Conservation (phyloP, 1,139 yeast genomes). For the Magnusiomyces suaveolens region DNA sequence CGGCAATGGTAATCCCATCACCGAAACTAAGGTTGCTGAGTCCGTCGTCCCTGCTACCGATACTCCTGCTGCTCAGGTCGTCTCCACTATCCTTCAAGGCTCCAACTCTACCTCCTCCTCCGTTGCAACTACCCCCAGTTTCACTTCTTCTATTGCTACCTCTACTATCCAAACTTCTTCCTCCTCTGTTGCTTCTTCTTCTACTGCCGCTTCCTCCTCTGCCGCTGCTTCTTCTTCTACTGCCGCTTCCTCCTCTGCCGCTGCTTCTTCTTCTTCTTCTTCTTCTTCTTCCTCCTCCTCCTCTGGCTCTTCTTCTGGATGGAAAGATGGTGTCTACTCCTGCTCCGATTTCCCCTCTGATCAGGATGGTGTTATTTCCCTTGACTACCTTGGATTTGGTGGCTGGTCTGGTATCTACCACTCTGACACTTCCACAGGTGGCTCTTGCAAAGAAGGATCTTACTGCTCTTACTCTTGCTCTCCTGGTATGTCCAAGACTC, state of each 20-base stretch:
- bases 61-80: conserved; percentile 24
- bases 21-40: conserved; percentile 16
- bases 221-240: conserved; percentile 28
- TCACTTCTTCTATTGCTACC: conserved; percentile 15
- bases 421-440: conserved; percentile 46
- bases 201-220: conserved; percentile 32
- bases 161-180: conserved; percentile 22
- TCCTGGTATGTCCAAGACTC: conserved; percentile 95
- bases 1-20: conserved; percentile 46
- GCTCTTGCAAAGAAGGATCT: conserved; percentile 70
- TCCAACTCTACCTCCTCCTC: conserved; percentile 22
- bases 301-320: conserved; percentile 44
- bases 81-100: conserved; percentile 17
- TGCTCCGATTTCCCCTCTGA: conserved; percentile 83
- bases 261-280: conserved; percentile 30
- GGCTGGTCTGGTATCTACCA: conserved; percentile 88
- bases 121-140: conserved; percentile 6
- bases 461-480: conserved; percentile 96
- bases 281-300: conserved; percentile 30
- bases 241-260: conserved; percentile 13
- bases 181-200: conserved; percentile 19
- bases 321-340: conserved; percentile 69
- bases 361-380: conserved; percentile 68
- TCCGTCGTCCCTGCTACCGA: conserved; percentile 16
- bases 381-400: conserved; percentile 72